phyloP scores from a whole-genome alignment of 345 rosid genomes.

The Eucalyptus albens region DNA sequence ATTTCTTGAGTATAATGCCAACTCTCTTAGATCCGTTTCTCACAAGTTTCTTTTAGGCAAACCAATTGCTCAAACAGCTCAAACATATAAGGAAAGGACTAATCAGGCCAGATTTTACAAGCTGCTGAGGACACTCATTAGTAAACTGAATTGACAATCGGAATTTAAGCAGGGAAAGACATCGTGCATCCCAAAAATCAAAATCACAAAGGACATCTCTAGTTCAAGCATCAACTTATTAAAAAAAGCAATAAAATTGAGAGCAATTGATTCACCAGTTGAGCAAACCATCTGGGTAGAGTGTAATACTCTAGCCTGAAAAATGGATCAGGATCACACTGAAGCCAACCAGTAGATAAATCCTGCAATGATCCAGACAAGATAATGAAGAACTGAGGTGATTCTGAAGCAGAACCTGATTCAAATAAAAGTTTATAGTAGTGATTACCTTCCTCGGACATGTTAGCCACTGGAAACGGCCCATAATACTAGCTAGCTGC shows the following conservation, averaged over 20 bases:
- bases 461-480: slow-evolving; percentile 88
- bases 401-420: neutral
- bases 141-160: neutral
- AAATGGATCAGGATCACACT: slow-evolving; percentile 90
- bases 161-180: neutral
- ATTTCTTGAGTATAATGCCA: neutral
- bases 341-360: slow-evolving; percentile 88
- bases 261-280: slow-evolving; percentile 37
- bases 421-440: neutral
- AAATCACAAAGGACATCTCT: neutral
- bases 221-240: neutral
- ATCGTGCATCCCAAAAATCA: neutral
- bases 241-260: neutral
- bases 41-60: neutral
- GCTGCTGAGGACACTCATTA: neutral
- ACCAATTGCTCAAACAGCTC: neutral
- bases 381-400: neutral
- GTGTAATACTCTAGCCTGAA: slow-evolving; percentile 61
- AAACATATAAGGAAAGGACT: neutral
- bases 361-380: slow-evolving; percentile 32
- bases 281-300: slow-evolving; percentile 54
- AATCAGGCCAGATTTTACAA: neutral
- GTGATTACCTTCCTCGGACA: slow-evolving; percentile 85
- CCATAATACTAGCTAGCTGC: slow-evolving; percentile 90
- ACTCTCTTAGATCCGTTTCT: neutral